Percentiles rank a stretch among this genome's conserved stretches.
Evolutionary conservation across 164 flowering plant genomes (phyloP).

Genomic region (Cinnamomum chago): DNA sequence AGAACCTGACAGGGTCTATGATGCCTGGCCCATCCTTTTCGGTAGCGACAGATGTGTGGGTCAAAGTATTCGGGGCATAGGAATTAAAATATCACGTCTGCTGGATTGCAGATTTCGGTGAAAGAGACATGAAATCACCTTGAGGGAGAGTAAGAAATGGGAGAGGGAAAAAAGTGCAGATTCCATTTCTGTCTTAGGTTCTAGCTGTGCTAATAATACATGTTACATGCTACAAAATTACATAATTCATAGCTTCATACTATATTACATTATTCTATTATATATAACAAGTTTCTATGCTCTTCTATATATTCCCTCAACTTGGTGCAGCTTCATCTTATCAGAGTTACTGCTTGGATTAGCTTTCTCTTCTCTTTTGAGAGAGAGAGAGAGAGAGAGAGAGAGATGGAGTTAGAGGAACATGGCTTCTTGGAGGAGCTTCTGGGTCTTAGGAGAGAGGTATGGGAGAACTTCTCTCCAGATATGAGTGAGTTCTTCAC

Average conservation of each 20-base stretch:
- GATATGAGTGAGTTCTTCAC: constrained; percentile 31
- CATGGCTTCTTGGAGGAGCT: constrained; percentile 51
- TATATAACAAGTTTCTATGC: background rate
- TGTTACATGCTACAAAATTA: background rate
- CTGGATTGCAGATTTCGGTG: constrained; percentile 50
- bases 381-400: constrained; percentile 12
- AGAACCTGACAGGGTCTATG: constrained; percentile 50
- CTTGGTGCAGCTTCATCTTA: constrained; percentile 34
- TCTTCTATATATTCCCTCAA: constrained; percentile 22
- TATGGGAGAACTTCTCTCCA: constrained; percentile 24
- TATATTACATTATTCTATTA: constrained; percentile 6
- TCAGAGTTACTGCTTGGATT: constrained; percentile 23
- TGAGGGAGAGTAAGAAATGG: constrained; percentile 10
- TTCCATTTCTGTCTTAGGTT: constrained; percentile 32
- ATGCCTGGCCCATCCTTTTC: constrained; percentile 41
- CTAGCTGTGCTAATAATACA: constrained; percentile 9
- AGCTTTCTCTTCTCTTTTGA: constrained; percentile 4
- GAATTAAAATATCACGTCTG: constrained; percentile 23
- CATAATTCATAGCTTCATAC: constrained; percentile 1
- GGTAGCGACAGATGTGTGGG: constrained; percentile 47
- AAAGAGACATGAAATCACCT: constrained; percentile 39
- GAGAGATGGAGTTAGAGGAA: constrained; percentile 44
- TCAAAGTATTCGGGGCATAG: constrained; percentile 37
- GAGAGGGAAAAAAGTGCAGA: constrained; percentile 4
- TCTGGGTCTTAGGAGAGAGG: constrained; percentile 40